These are phyloP conservation scores for Raddia distichophylla DNA, from an alignment of 176 grass and related monocot genomes.

Conservation along the genomic window DNA sequence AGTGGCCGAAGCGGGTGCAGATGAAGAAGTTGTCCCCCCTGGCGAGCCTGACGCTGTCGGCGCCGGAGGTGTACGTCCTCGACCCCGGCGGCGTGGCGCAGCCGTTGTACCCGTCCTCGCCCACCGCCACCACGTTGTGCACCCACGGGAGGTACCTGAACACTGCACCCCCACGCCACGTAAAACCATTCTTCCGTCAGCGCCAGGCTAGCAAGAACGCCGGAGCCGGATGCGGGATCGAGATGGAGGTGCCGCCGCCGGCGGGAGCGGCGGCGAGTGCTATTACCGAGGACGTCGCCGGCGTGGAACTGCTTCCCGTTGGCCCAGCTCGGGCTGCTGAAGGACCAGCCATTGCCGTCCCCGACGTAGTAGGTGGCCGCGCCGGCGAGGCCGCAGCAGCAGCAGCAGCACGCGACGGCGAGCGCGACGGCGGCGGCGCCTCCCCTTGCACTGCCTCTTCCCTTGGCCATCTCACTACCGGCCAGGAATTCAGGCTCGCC, in stretches of 20 bases:
- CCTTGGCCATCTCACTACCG: slow-evolving; percentile 36
- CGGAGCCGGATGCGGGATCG: no score
- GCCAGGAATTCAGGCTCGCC: neutral
- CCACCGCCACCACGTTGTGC: slow-evolving; percentile 67
- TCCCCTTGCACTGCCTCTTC: slow-evolving; percentile 37
- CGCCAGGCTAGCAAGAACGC: neutral
- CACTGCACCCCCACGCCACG: slow-evolving; percentile 20
- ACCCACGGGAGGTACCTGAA: slow-evolving; percentile 60
- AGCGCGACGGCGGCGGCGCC: slow-evolving; percentile 41
- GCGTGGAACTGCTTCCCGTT: slow-evolving; percentile 72
- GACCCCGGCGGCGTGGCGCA: slow-evolving; percentile 44
- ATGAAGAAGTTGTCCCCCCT: slow-evolving; percentile 61
- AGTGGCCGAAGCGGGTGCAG: slow-evolving; percentile 48
- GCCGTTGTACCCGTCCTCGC: slow-evolving; percentile 44
- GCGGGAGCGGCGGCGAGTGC: neutral
- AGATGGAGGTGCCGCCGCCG: no score
- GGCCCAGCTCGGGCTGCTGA: slow-evolving; percentile 56
- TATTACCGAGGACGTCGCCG: slow-evolving; percentile 62
- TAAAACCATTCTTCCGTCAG: neutral
- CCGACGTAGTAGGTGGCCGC: slow-evolving; percentile 67
- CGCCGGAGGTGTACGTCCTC: slow-evolving; percentile 45
- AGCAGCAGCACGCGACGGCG: slow-evolving; percentile 17
- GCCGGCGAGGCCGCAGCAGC: neutral
- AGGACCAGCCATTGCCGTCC: slow-evolving; percentile 54
- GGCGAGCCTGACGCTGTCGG: slow-evolving; percentile 42